Percentiles rank a stretch among this genome's conserved stretches.
Evolutionary conservation across 768 basidiomycete genomes (phyloP).

Genomic region (Rubroboletus satanas): DNA sequence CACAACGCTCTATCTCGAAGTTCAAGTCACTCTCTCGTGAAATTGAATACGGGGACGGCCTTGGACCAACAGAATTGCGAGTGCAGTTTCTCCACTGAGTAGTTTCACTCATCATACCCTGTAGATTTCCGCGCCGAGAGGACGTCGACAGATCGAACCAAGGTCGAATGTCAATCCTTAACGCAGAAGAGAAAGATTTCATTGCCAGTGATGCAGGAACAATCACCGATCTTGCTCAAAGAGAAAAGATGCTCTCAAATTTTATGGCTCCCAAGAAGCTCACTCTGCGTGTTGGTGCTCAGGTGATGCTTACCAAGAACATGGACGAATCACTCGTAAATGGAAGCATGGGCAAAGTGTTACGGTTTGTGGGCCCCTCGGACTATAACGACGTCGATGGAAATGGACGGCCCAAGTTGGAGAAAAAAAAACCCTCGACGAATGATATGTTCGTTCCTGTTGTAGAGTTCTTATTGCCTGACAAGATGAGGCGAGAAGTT

Average conservation of each 20-base stretch:
- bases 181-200: constrained; percentile 52
- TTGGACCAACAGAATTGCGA: constrained; percentile 89
- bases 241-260: constrained; percentile 78
- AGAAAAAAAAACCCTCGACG: constrained; percentile 26
- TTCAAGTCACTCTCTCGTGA: constrained; percentile 69
- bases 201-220: constrained; percentile 60
- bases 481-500: constrained; percentile 49
- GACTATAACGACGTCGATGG: constrained; percentile 35
- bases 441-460: constrained; percentile 53
- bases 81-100: constrained; percentile 20
- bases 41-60: constrained; percentile 74
- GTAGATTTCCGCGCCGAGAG: constrained; percentile 87
- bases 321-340: constrained; percentile 88
- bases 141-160: constrained; percentile 87
- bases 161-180: constrained; percentile 58
- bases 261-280: constrained; percentile 83
- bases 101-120: background rate
- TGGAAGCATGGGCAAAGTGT: constrained; percentile 85
- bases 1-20: constrained; percentile 56
- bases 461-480: constrained; percentile 71
- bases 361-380: constrained; percentile 63
- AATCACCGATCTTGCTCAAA: constrained; percentile 49
- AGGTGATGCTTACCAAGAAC: constrained; percentile 97
- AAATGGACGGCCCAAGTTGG: constrained; percentile 35
- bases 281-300: constrained; percentile 72